These are phyloP conservation scores for Citrus mangshanensis DNA, from an alignment of 345 rosid genomes.

Conservation along the genomic window DNA sequence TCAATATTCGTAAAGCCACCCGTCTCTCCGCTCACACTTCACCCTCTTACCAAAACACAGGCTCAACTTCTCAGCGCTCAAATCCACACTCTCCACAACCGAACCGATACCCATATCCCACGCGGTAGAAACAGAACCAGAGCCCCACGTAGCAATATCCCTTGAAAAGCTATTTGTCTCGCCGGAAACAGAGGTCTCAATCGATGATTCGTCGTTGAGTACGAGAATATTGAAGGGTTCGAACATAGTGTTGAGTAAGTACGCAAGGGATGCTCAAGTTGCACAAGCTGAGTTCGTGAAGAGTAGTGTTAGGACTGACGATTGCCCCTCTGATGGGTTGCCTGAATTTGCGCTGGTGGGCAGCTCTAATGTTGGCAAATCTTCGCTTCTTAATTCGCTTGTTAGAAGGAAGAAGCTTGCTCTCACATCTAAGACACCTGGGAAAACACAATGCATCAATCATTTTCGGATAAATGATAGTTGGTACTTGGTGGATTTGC, in stretches of 20 bases:
- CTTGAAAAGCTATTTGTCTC: constrained; percentile 78
- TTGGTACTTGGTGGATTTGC: constrained; percentile 97
- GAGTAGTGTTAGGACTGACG: constrained; percentile 83
- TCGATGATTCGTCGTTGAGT: constrained; percentile 29
- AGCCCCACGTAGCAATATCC: constrained; percentile 38
- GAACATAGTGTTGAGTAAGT: constrained; percentile 85
- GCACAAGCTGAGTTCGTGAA: constrained; percentile 80
- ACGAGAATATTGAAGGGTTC: constrained; percentile 82
- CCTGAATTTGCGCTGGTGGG: constrained; percentile 98
- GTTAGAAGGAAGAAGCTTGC: constrained; percentile 92
- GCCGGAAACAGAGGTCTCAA: constrained; percentile 66
- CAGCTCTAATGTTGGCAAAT: constrained; percentile 94
- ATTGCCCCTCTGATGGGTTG: constrained; percentile 78
- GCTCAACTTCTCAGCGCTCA: constrained; percentile 24
- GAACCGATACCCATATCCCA: constrained; percentile 52
- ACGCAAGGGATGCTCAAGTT: constrained; percentile 81
- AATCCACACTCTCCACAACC: constrained; percentile 40
- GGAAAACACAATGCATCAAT: constrained; percentile 97
- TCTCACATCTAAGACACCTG: constrained; percentile 96
- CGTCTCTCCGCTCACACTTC: constrained; percentile 21
- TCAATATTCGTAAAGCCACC: constrained; percentile 31
- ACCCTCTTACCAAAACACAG: constrained; percentile 31
- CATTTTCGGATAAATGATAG: constrained; percentile 85
- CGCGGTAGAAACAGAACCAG: constrained; percentile 20
- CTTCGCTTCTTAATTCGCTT: constrained; percentile 89